Percentiles rank a stretch among this genome's conserved stretches.
Conservation (phyloP, 208 protist species). For the Trypanosoma caninum region DNA sequence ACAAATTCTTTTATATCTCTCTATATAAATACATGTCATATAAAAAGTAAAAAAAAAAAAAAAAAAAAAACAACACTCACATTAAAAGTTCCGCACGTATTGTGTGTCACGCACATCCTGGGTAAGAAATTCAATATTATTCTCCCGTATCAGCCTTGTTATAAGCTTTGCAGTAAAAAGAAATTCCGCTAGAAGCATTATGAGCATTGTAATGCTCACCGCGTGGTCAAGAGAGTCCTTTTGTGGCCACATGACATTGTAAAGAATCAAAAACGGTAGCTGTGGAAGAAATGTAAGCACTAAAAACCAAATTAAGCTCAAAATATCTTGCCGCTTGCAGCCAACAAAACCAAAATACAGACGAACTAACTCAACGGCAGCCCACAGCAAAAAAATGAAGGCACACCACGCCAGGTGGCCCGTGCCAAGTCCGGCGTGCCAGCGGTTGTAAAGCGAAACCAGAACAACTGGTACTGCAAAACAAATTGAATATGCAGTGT, state of each 20-base stretch:
- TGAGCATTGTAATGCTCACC: slow-evolving; percentile 55
- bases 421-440: slow-evolving; percentile 18
- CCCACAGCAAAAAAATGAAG: slow-evolving; percentile 45
- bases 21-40: not conserved
- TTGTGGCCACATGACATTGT: slow-evolving; percentile 33
- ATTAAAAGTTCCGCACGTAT: not conserved
- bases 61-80: not conserved
- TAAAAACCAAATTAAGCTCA: slow-evolving; percentile 46
- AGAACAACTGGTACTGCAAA: slow-evolving; percentile 54
- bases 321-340: slow-evolving; percentile 44
- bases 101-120: slow-evolving; percentile 15
- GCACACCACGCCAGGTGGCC: slow-evolving; percentile 43
- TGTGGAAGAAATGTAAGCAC: slow-evolving; percentile 52
- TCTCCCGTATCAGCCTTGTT: slow-evolving; percentile 42
- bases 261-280: slow-evolving; percentile 41
- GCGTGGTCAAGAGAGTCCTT: slow-evolving; percentile 57
- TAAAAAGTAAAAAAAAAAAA: slow-evolving; percentile 2
- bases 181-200: slow-evolving; percentile 45
- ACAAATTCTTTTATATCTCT: not conserved
- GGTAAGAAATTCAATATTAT: slow-evolving; percentile 75
- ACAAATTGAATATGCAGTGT: slow-evolving; percentile 48
- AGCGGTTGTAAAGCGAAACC: slow-evolving; percentile 38
- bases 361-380: slow-evolving; percentile 39
- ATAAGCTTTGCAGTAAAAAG: slow-evolving; percentile 32
- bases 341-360: slow-evolving; percentile 40